A percentile compares a stretch with the other conserved stretches of the same genome.
These are phyloP conservation scores for Circinella umbellata DNA, from an alignment of 371 early-diverging fungal species.

Conservation along the genomic window DNA sequence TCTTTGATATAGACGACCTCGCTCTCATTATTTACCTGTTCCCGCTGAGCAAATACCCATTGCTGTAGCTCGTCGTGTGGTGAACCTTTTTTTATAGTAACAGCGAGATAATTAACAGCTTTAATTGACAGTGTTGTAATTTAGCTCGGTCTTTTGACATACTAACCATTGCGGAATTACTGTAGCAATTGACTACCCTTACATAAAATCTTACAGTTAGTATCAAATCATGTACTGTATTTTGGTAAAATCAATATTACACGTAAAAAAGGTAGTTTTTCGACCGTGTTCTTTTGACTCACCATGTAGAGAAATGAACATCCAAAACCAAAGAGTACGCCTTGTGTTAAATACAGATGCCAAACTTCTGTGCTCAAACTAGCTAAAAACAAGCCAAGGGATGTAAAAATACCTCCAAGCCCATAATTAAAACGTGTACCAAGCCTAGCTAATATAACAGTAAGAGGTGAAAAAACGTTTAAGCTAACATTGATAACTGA, in stretches of 20 bases:
- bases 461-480: constrained; percentile 27
- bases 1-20: too few species aligned
- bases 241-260: constrained; percentile 1
- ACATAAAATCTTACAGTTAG: too few species aligned
- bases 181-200: too few species aligned
- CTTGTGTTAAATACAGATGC: constrained; percentile 62
- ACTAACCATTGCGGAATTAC: too few species aligned
- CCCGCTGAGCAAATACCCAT: neutral
- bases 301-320: constrained; percentile 42
- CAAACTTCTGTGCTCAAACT: constrained; percentile 53
- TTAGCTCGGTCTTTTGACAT: too few species aligned
- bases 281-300: too few species aligned
- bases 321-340: constrained; percentile 56
- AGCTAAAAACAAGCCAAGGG: constrained; percentile 51
- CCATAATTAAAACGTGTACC: constrained; percentile 45
- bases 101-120: too few species aligned
- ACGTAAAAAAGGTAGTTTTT: too few species aligned
- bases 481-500: too few species aligned
- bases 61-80: neutral
- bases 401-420: constrained; percentile 49
- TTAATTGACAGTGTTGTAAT: too few species aligned
- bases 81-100: neutral
- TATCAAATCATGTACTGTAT: constrained; percentile 25
- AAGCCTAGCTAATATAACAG: constrained; percentile 40
- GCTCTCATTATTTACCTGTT: neutral